Evolutionary conservation across 2,329 filamentous ascomycete genomes (phyloP).

Genomic region (Zymoseptoria ardabiliae): DNA sequence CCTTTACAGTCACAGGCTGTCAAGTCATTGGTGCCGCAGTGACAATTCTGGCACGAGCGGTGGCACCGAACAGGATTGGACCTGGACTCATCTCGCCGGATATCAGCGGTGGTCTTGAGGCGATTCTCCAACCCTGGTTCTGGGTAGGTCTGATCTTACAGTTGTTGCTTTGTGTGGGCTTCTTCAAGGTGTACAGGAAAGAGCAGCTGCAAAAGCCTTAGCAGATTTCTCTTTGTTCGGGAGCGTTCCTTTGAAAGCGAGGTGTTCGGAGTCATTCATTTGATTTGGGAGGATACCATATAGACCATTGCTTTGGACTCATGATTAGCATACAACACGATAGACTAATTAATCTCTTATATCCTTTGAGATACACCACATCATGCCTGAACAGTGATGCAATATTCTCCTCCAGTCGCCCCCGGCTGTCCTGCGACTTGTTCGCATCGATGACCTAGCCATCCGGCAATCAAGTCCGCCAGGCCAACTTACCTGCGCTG

Average conservation of each 20-base stretch:
- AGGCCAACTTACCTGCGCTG: too few relatives aligned
- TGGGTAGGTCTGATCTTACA: slow-evolving; percentile 17
- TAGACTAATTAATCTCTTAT: background rate
- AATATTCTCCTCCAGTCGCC: too few relatives aligned
- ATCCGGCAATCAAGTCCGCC: too few relatives aligned
- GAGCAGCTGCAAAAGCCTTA: slow-evolving; percentile 20
- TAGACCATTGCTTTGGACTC: background rate
- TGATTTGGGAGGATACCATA: background rate
- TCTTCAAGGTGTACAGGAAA: slow-evolving; percentile 20
- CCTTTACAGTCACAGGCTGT: slow-evolving; percentile 51
- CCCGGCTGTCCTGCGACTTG: too few relatives aligned
- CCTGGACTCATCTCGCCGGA: slow-evolving; percentile 57
- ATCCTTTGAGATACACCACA: too few relatives aligned
- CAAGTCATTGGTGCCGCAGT: slow-evolving; percentile 54
- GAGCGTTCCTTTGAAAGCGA: background rate
- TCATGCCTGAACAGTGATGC: too few relatives aligned
- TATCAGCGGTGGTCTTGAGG: slow-evolving; percentile 42
- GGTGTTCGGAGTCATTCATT: background rate
- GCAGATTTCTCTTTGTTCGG: background rate
- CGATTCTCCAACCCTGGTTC: slow-evolving; percentile 17
- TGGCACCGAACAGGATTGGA: slow-evolving; percentile 52
- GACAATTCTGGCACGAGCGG: slow-evolving; percentile 53
- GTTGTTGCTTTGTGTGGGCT: slow-evolving; percentile 17
- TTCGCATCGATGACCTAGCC: too few relatives aligned
- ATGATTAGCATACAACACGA: background rate